phyloP scores from a whole-genome alignment of 495 filamentous ascomycete genomes.

The Oleoguttula mirabilis region DNA sequence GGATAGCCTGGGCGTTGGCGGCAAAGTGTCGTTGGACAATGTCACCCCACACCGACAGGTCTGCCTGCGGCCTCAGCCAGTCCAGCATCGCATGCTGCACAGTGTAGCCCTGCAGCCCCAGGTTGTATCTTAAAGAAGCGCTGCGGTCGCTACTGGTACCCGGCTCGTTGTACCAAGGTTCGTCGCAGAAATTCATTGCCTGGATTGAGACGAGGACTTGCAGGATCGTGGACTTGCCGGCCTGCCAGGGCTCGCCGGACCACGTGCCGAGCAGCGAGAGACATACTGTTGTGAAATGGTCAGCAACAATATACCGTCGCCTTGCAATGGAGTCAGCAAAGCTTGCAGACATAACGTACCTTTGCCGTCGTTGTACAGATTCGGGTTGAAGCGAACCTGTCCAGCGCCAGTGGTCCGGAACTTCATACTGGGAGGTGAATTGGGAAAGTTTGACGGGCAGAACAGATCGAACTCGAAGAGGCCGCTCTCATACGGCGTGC shows the following conservation, averaged over 20 bases:
- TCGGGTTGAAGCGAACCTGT: slow-evolving; percentile 41
- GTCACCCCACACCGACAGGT: too few species aligned
- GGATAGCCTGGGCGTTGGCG: too few species aligned
- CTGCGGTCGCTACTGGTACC: not conserved
- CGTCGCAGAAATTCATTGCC: slow-evolving; percentile 46
- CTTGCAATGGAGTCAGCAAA: too few species aligned
- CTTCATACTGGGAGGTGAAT: slow-evolving; percentile 35
- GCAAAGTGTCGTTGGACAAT: too few species aligned
- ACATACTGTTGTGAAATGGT: too few species aligned
- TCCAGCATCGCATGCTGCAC: not conserved
- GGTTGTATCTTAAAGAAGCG: too few species aligned
- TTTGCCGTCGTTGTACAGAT: slow-evolving; percentile 51
- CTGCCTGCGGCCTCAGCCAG: too few species aligned
- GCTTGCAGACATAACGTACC: too few species aligned
- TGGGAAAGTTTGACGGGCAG: slow-evolving; percentile 37
- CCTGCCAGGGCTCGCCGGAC: slow-evolving; percentile 44
- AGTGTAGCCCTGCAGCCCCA: not conserved
- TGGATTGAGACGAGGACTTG: slow-evolving; percentile 50
- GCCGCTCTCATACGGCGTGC: slow-evolving; percentile 50
- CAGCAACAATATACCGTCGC: too few species aligned
- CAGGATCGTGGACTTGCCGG: slow-evolving; percentile 40
- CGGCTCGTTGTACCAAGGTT: slow-evolving; percentile 43
- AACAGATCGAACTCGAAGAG: slow-evolving; percentile 52
- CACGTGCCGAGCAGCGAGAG: slow-evolving; percentile 50
- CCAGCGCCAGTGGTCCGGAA: slow-evolving; percentile 42